phyloP scores from a whole-genome alignment of 1,284 basidiomycete species.

The Ustilago xerochloae region DNA sequence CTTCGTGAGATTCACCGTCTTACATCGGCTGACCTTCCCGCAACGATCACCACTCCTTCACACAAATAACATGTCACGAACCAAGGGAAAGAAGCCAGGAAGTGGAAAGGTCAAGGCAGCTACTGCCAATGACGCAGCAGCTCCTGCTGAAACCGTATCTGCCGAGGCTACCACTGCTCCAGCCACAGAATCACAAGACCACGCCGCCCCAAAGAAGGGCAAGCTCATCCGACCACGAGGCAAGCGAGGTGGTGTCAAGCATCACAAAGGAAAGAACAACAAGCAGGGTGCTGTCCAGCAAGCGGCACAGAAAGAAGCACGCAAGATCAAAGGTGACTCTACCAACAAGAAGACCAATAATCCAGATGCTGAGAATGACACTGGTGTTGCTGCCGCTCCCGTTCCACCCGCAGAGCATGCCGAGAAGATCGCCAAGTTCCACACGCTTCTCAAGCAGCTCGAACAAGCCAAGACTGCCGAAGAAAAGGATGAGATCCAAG shows the following conservation, averaged over 20 bases:
- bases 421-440: constrained; percentile 59
- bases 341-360: constrained; percentile 4
- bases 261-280: constrained; percentile 32
- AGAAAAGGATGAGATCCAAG: constrained; percentile 45
- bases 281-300: constrained; percentile 8
- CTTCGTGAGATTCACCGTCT: not conserved
- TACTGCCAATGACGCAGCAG: not conserved
- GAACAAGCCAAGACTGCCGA: constrained; percentile 49
- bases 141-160: not conserved
- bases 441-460: constrained; percentile 63
- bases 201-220: constrained; percentile 15
- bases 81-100: constrained; percentile 36
- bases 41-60: not conserved
- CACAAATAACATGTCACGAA: constrained; percentile 24
- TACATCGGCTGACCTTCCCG: not conserved
- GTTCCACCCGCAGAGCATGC: constrained; percentile 48
- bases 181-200: not conserved
- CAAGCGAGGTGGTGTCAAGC: constrained; percentile 63
- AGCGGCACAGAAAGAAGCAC: constrained; percentile 20
- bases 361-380: constrained; percentile 4
- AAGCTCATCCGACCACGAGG: constrained; percentile 62
- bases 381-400: constrained; percentile 5
- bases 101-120: not conserved
- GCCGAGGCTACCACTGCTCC: not conserved
- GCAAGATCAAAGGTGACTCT: constrained; percentile 19